Base-by-base conservation (phyloP, 2,329 filamentous ascomycete species). In the Paraphaeosphaeria minitans region DNA sequence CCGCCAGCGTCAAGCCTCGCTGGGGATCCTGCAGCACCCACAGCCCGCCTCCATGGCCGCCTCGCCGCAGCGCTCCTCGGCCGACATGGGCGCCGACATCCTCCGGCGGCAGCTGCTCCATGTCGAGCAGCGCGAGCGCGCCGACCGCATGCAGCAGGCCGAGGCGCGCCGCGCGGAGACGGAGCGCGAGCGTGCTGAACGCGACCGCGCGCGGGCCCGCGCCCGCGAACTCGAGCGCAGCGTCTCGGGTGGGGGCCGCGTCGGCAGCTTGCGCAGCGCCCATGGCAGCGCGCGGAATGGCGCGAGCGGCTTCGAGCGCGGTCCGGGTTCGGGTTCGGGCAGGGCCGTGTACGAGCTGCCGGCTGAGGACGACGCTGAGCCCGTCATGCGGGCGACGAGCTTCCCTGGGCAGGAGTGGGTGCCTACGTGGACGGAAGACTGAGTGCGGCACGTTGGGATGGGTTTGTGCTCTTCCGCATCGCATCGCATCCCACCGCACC, bases 381-480 rank as follows among this genome's bases (percentile, higher is more conserved):
- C 84, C 13, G 78, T 82, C 58, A 90, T 91, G 88, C 83, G 80
- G 49, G 87, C 87, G 7, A 88, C 87, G 13, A 87, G 84, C 69
- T 91, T 90, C 73, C 88, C 88, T 0, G 88, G 88, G 0, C 86
- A 89, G 76, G 88, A 90, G 72, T 91, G 88, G 87, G 85, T 85
- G 65, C 87, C 87, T 8, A 73, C 68, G 52, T 77, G 73, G 65
- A 74, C 73, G 37, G 76, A 75, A 35, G 73, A 76, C 37, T 75
- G 56, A 27, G 24, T 6, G 3, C 3, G 24, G 24, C 24, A 27
- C 24, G 24, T 27, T 27, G 24, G 24, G 42, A 29, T 9, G 10
- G 29, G 1, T 53, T 22, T 1, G 2, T n/a, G 14, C 24, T 54
- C 13, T 24, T 16, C n/a, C n/a, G n/a, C n/a, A n/a, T n/a, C n/a